phyloP scores from a whole-genome alignment of 1,284 basidiomycete genomes.

The Sanghuangporus baumii region DNA sequence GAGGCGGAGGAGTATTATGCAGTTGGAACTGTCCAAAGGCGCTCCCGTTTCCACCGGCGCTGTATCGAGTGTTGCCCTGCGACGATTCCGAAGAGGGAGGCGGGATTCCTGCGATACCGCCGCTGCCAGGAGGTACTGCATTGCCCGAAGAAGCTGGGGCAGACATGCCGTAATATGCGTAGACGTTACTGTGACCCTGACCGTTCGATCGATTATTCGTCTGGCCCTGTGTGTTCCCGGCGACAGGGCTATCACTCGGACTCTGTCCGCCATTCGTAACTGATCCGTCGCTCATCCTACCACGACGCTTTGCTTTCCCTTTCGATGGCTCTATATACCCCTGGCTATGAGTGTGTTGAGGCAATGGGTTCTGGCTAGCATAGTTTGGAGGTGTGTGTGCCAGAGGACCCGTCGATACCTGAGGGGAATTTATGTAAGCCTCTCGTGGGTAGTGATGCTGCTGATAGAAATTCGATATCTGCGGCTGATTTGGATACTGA shows the following conservation, averaged over 20 bases:
- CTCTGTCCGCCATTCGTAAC: neutral
- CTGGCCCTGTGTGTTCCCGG: neutral
- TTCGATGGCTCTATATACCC: neutral
- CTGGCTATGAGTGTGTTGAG: neutral
- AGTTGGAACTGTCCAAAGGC: neutral
- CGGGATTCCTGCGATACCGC: neutral
- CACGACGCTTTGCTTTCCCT: neutral
- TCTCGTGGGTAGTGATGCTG: slow-evolving; percentile 8
- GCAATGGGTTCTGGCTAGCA: neutral
- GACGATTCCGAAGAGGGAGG: neutral
- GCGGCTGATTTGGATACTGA: neutral
- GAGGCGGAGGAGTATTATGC: neutral
- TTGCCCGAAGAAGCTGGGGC: neutral
- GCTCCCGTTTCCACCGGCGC: neutral
- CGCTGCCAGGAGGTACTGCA: neutral
- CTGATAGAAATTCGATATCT: slow-evolving; percentile 5
- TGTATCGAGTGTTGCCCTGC: neutral
- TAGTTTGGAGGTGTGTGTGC: neutral
- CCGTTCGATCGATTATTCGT: neutral
- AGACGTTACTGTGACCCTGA: neutral
- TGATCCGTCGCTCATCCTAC: neutral
- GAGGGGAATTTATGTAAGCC: neutral
- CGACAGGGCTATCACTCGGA: neutral
- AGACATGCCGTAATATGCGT: neutral
- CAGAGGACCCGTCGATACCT: neutral